Evolutionary conservation across 257 asterid species (phyloP).

Genomic region (Plectranthus barbatus): DNA sequence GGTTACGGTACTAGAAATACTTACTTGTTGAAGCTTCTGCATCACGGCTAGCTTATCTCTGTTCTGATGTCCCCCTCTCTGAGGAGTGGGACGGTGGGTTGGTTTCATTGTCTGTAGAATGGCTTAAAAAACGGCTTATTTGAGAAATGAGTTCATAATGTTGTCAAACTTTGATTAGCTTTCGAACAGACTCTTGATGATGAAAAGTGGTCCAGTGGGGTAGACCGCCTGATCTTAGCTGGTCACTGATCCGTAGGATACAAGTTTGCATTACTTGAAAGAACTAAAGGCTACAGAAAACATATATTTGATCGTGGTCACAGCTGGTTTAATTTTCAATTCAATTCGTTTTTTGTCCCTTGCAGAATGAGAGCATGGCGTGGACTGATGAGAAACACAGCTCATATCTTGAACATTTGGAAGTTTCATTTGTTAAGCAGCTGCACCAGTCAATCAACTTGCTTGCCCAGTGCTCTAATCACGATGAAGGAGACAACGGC

Average conservation of each 20-base stretch:
- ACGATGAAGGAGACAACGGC: constrained; percentile 10
- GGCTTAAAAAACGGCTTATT: background rate
- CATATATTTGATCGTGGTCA: background rate
- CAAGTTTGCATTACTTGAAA: background rate
- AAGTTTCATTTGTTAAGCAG: constrained; percentile 62
- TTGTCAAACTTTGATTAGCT: background rate
- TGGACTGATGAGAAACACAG: constrained; percentile 82
- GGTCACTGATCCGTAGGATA: background rate
- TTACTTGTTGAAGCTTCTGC: background rate
- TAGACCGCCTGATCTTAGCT: background rate
- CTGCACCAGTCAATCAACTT: constrained; percentile 45
- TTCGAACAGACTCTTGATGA: background rate
- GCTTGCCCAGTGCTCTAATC: constrained; percentile 17
- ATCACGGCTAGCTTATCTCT: background rate
- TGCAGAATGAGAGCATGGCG: constrained; percentile 37
- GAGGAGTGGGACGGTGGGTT: no score
- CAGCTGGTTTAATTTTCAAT: background rate
- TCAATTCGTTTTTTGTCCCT: background rate
- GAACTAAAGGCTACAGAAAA: background rate
- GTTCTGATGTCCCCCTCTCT: no score
- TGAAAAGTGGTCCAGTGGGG: background rate
- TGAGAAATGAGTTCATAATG: background rate
- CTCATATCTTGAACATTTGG: constrained; percentile 53
- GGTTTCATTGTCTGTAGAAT: background rate
- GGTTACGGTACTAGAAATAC: background rate